A percentile compares a stretch with the other conserved stretches of the same genome.
These are phyloP conservation scores for Solanum arcanum DNA, from an alignment of 257 asterid genomes.

Conservation along the genomic window DNA sequence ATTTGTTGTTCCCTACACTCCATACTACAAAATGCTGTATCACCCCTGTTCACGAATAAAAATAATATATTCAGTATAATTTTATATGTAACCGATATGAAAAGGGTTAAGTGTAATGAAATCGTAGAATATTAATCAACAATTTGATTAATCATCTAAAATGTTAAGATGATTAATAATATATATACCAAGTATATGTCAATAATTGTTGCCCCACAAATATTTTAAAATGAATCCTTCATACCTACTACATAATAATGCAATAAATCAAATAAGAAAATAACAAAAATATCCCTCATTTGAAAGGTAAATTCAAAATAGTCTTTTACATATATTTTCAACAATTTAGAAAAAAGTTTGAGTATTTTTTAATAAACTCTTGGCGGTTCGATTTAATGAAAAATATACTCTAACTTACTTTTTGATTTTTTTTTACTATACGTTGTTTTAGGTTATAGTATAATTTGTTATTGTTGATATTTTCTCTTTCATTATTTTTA, in stretches of 20 bases:
- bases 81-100: neutral
- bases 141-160: neutral
- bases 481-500: neutral
- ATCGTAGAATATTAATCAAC: neutral
- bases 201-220: neutral
- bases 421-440: neutral
- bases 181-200: neutral
- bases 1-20: constrained; percentile 37
- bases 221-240: neutral
- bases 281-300: neutral
- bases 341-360: neutral
- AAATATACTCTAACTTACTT: neutral
- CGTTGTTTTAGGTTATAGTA: neutral
- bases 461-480: neutral
- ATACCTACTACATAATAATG: neutral
- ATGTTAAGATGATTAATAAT: neutral
- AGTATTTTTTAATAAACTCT: neutral
- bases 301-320: neutral
- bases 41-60: constrained; percentile 18
- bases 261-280: neutral
- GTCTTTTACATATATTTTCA: neutral
- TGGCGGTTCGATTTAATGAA: neutral
- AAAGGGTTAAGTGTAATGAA: neutral
- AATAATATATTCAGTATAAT: neutral
- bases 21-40: constrained; percentile 34